These are phyloP conservation scores for Durusdinium trenchii DNA, from an alignment of 73 alveolate genomes.

Conservation along the genomic window DNA sequence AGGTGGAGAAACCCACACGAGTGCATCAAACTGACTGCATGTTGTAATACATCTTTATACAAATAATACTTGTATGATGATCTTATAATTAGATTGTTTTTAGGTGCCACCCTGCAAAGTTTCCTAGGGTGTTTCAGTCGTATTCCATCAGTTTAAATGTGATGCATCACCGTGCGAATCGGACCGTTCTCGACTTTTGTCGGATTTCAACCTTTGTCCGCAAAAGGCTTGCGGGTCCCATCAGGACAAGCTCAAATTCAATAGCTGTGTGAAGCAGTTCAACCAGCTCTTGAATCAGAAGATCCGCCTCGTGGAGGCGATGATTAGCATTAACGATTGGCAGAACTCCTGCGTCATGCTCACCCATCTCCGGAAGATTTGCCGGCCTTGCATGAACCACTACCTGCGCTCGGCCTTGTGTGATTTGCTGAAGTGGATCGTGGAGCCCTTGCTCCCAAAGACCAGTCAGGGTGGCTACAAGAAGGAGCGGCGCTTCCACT, in stretches of 20 bases:
- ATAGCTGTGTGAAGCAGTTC: slow-evolving; percentile 70
- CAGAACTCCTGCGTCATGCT: slow-evolving; percentile 64
- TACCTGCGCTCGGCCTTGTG: slow-evolving; percentile 54
- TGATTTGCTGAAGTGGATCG: slow-evolving; percentile 51
- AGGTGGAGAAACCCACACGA: too few species aligned
- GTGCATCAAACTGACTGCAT: too few species aligned
- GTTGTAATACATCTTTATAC: too few species aligned
- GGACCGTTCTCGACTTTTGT: too few species aligned
- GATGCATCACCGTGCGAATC: too few species aligned
- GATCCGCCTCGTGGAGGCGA: slow-evolving; percentile 88
- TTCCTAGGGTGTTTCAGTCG: too few species aligned
- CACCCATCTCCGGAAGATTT: slow-evolving; percentile 42
- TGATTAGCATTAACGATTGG: slow-evolving; percentile 94
- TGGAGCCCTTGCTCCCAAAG: slow-evolving; percentile 79
- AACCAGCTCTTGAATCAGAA: slow-evolving; percentile 75
- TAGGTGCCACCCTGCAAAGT: too few species aligned
- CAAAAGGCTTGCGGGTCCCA: too few species aligned
- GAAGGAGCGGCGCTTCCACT: slow-evolving; percentile 39
- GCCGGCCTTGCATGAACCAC: slow-evolving; percentile 88
- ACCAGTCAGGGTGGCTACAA: not conserved
- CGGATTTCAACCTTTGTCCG: too few species aligned
- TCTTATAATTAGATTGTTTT: too few species aligned
- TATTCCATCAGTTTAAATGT: too few species aligned
- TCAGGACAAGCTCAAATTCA: slow-evolving; percentile 58
- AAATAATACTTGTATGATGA: too few species aligned